phyloP scores from a whole-genome alignment of 148 eudicot species.

The Dysphania ambrosioides region DNA sequence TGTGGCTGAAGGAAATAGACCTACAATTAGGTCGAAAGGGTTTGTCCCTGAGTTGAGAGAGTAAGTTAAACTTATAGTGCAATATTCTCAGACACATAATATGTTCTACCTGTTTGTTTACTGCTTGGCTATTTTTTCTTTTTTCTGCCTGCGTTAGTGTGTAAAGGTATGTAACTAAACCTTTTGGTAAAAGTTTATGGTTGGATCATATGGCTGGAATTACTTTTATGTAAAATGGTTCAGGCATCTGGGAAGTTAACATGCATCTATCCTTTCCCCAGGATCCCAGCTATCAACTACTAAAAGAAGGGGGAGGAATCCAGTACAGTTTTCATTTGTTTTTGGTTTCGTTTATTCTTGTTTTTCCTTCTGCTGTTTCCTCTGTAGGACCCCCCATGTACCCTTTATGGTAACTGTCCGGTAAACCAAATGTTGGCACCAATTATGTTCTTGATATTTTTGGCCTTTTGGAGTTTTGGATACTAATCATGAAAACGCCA shows the following conservation, averaged over 20 bases:
- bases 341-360: too few species aligned
- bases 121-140: too few species aligned
- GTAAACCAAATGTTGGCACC: neutral
- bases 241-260: neutral
- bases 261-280: too few species aligned
- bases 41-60: conserved; percentile 55
- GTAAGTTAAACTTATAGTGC: conserved; percentile 44
- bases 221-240: too few species aligned
- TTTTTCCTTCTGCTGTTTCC: too few species aligned
- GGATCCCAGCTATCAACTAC: too few species aligned
- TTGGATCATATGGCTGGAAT: neutral
- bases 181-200: conserved; percentile 9
- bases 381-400: neutral
- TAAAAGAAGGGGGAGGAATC: too few species aligned
- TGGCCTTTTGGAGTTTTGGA: neutral
- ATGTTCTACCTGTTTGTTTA: neutral
- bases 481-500: neutral
- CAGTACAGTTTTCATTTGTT: too few species aligned
- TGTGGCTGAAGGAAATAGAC: conserved; percentile 79
- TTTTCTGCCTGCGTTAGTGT: neutral
- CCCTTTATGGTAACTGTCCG: neutral
- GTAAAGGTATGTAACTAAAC: neutral
- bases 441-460: neutral
- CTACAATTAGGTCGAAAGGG: conserved; percentile 62
- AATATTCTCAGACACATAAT: neutral